Base-by-base conservation (phyloP, 345 rosid species). In the Firmiana major region DNA sequence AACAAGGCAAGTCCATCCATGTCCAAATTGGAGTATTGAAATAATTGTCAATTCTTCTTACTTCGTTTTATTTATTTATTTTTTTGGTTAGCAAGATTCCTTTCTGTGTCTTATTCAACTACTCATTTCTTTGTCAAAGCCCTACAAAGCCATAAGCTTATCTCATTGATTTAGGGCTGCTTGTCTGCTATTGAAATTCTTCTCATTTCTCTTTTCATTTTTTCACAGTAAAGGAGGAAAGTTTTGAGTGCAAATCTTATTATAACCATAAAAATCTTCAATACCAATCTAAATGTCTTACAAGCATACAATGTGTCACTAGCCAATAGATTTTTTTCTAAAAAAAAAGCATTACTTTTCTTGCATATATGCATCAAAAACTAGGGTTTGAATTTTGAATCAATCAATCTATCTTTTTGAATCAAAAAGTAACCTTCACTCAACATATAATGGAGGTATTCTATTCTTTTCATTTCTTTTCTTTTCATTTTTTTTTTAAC, bases 131-230 rank as follows among this genome's bases (percentile, higher is more conserved):
- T 67, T 67, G 72, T 43, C 54, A 21, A 43, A 15, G 9, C 40
- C 40, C 65, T 28, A 60, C 65, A 26, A 60, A 60, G n/a, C 40
- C 38, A 26, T 1, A 60, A 28, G 26, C 64, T 59, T 24, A 64
- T 46, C 69, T 17, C 69, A 38, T 64, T 64, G 69, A 64, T 64
- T 64, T 64, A 38, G 48, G 70, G 63, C 49, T 64, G 48, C 70
- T 64, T 64, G 70, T 64, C 48, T 38, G 26, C 70, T 38, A 64
- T 38, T 36, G 48, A 64, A 38, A 64, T 15, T 6, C n/a, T 28
- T 62, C 15, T 28, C n/a, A 5, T 60, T 26, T 60, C 19, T 63
- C n/a, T 28, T 62, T 28, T 28, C n/a, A 5, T 60, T 26, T 60
- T 36, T 63, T 36, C 46, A 6, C 64, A 26, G 26, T 28, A 60